Base-by-base conservation (phyloP, 306 rosid genomes). In the Vigna radiata region DNA sequence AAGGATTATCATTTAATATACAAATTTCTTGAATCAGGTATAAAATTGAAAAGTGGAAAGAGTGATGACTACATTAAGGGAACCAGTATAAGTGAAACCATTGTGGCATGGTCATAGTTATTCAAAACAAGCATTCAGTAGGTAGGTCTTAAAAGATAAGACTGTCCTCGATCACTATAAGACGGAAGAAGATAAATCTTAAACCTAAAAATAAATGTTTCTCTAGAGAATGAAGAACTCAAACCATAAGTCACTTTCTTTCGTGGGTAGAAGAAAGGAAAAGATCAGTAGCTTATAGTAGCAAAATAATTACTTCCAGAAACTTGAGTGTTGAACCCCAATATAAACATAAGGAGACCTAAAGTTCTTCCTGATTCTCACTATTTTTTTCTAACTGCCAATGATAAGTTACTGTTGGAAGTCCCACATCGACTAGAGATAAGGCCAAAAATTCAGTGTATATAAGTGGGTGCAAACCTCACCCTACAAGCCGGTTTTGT, bases 271-370 rank as follows among this genome's bases (percentile, higher is more conserved):
- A 36, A 43, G 66, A 39, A 77, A 43, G 53, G 41, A 65, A 65
- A 65, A 66, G 41, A 63, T 15, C 31, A 53, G 62, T 50, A 58
- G 70, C 63, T 56, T 68, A 21, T 21, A 41, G 52, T 44, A 72
- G 77, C 27, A 55, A 46, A 56, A 72, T 25, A 37, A 21, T 72
- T 15, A 55, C 67, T 72, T 72, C 41, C 44, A 58, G 56, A 58
- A 59, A 73, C 68, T 15, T 18, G 17, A 47, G 17, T n/a, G 7
- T 31, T 4, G 62, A 58, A 19, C 9, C 55, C 31, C 55, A 61
- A 75, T 48, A 62, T 17, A 25, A 2, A 70, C 7, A 49, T 49
- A 49, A 16, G 44, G 44, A 39, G 11, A 39, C 11, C 8, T 39
- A 39, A 39, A 39, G 3, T 39, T 8, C 9, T 2, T 39, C 11